phyloP scores from a whole-genome alignment of 1,284 basidiomycete species.

The Rhodotorula glutinis region DNA sequence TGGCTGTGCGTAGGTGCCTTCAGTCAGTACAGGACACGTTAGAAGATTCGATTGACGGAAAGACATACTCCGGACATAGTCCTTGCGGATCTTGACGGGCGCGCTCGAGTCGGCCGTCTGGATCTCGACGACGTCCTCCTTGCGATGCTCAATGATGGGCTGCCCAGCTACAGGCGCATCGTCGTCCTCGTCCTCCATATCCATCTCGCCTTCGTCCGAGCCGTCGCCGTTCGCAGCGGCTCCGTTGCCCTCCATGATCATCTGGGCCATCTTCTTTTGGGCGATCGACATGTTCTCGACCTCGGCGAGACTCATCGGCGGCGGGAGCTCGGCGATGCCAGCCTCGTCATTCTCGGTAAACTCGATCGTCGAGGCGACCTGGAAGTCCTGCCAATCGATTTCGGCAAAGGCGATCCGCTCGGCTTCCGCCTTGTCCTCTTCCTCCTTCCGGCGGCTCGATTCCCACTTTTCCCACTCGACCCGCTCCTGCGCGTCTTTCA shows the following conservation, averaged over 20 bases:
- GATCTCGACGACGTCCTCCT: slow-evolving; percentile 45
- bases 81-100: slow-evolving; percentile 93
- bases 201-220: slow-evolving; percentile 61
- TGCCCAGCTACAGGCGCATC: slow-evolving; percentile 54
- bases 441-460: slow-evolving; percentile 77
- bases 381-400: slow-evolving; percentile 99
- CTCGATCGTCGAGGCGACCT: slow-evolving; percentile 97
- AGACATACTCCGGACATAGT: slow-evolving; percentile 86
- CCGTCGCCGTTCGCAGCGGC: slow-evolving; percentile 61
- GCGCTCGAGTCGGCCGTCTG: slow-evolving; percentile 44
- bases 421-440: slow-evolving; percentile 83
- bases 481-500: slow-evolving; percentile 72
- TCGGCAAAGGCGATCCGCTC: slow-evolving; percentile 85
- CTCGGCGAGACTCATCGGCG: slow-evolving; percentile 90
- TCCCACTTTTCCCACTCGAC: slow-evolving; percentile 85
- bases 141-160: slow-evolving; percentile 57
- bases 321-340: slow-evolving; percentile 73
- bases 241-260: slow-evolving; percentile 82
- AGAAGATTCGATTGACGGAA: not conserved
- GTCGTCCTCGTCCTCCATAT: slow-evolving; percentile 71
- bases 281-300: slow-evolving; percentile 94
- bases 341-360: slow-evolving; percentile 89
- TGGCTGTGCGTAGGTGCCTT: slow-evolving; percentile 13
- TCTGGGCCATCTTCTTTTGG: slow-evolving; percentile 96
- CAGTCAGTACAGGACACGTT: not conserved